Base-by-base conservation (phyloP, 2,329 filamentous ascomycete species). In the Fusarium sp. region DNA sequence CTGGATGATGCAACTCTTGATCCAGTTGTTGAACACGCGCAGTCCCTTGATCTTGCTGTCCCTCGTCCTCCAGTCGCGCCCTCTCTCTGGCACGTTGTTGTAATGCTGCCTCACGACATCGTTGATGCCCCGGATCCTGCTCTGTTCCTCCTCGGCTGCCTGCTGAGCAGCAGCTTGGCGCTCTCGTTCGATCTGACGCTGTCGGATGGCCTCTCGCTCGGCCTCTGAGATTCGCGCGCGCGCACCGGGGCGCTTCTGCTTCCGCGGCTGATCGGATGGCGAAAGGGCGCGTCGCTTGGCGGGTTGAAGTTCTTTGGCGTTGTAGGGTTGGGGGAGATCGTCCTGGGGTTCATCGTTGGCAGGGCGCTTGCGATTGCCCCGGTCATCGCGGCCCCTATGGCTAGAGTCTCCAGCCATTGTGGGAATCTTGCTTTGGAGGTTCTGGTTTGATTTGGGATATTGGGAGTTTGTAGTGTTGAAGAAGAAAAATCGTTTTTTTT, bases 1-100 rank as follows among this genome's bases (percentile, higher is more conserved):
- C 78, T 98, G 94, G 72, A 99, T 98, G 73, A 98, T 88, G 54
- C 92, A 95, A 77, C 93, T 97, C 84, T 99, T 99, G 81, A 99
- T 88, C 96, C 96, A 99, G 80, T 99, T 99, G 83, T 99, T 99
- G 84, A 97, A 96, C 72, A 91, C 93, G 58, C 96, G 89, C 58
- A 99, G 83, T 0, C 96, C 96, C 81, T 96, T 97, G 83, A 99
- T 99, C 75, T 92, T 91, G 79, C 92, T 97, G 75, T 97, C 93
- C 6, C 93, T 97, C 78, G 91, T 93, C 54, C 96, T 89, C 95
- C 96, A 99, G 76, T 97, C 93, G 58, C 95, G 89, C 11, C 96
- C 96, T 29, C 94, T 89, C 82, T 99, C 92, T 0, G 95, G 95
- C 0, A 98, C 95, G 36, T 92, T 90, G 80, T 99, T 99, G 85